Evolutionary conservation across 2,329 filamentous ascomycete species (phyloP), one percentile per base, ranked within the genome.

Genomic region (Colletotrichum nymphaeae): DNA sequence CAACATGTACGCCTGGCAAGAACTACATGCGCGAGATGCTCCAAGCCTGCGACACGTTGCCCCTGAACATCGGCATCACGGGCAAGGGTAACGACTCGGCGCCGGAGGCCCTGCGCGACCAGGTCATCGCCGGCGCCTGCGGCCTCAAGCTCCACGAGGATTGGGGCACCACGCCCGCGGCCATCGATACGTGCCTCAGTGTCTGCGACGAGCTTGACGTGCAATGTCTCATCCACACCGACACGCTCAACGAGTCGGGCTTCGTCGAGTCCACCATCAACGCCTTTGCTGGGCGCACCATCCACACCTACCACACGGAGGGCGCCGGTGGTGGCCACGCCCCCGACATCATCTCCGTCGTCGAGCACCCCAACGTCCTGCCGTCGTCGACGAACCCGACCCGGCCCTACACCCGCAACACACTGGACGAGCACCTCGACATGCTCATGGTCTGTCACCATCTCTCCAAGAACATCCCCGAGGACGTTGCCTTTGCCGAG

Each of bases 371-470:
- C 60, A 97, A 98, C 80, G 95, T 98, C 2, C 89, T 98, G 1
- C 96, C 96, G 0, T 95, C 93, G 5, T 96, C 93, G 59, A 98
- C 96, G 0, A 98, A 98, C 81, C 96, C 96, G 0, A 98, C 96
- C 1, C 88, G 95, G 2, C 96, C 96, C 0, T 98, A 92, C 83
- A 98, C 96, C 1, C 88, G 89, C 76, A 98, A 98, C 85, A 98
- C 96, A 0, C 89, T 98, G 0, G 96, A 98, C 80, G 96, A 98
- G 83, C 96, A 98, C 84, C 90, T 98, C 16, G 96, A 98, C 85
- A 98, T 98, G 96, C 86, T 98, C 59, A 98, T 98, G 96, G 95
- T 98, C 49, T 98, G 96, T 86, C 96, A 98, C 83, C 96, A 98
- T 80, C 87, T 98, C 11, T 95, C 92, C 65, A 94, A 94, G 83